phyloP scores from a whole-genome alignment of 2,329 filamentous ascomycete genomes.

The Pseudopithomyces maydicus region DNA sequence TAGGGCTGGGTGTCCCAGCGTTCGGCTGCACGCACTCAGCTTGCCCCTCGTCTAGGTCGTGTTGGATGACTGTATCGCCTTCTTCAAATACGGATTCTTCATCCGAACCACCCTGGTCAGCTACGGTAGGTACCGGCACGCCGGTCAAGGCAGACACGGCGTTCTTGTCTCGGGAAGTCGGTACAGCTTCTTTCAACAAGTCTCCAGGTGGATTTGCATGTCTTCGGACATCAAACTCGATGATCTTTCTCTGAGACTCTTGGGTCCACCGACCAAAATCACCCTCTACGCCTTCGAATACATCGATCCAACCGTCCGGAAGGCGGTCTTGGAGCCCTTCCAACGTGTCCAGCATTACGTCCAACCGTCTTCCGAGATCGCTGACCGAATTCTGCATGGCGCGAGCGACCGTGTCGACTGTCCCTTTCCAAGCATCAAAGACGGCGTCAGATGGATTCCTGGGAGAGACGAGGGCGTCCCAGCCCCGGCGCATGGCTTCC shows the following conservation, averaged over 20 bases:
- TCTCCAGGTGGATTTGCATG: conserved; percentile 13
- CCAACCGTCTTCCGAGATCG: conserved; percentile 72
- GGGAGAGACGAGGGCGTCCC: conserved; percentile 62
- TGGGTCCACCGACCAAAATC: conserved; percentile 82
- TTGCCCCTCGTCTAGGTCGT: conserved; percentile 23
- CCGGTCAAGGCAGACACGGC: background rate
- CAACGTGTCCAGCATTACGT: conserved; percentile 83
- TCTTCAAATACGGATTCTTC: conserved; percentile 41
- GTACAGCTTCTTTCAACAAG: background rate
- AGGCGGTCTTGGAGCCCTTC: conserved; percentile 85
- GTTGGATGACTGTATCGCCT: conserved; percentile 41
- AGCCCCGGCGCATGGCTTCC: conserved; percentile 67
- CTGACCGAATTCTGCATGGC: conserved; percentile 72
- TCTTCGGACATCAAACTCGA: conserved; percentile 62
- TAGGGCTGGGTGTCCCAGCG: conserved; percentile 6
- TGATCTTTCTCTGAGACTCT: conserved; percentile 74
- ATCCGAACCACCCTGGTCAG: conserved; percentile 16
- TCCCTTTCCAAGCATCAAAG: conserved; percentile 42
- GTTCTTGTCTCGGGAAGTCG: conserved; percentile 2
- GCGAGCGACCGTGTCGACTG: conserved; percentile 60
- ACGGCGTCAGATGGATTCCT: conserved; percentile 36
- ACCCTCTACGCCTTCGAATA: conserved; percentile 78
- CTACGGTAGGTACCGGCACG: background rate
- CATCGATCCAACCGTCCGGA: conserved; percentile 85
- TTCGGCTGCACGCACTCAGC: conserved; percentile 6